phyloP scores from a whole-genome alignment of 306 rosid genomes.

The Vigna unguiculata region DNA sequence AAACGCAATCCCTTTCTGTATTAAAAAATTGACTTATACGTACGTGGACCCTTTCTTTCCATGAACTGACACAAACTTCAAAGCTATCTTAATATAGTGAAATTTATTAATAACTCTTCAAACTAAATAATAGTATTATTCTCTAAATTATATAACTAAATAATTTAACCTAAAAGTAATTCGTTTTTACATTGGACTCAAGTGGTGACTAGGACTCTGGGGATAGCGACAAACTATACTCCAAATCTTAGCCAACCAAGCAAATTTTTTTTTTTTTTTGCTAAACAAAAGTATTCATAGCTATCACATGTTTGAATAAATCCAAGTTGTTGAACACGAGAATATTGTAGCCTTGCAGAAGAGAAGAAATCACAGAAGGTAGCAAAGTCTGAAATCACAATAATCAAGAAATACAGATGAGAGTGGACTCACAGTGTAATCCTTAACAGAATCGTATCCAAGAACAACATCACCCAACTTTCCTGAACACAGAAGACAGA shows the following conservation, averaged over 20 bases:
- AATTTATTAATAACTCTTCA: not conserved
- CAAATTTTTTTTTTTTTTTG: too few species aligned
- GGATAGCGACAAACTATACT: not conserved
- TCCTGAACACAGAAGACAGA: conserved; percentile 54
- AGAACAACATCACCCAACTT: conserved; percentile 79
- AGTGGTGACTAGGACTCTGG: too few species aligned
- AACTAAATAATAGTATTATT: too few species aligned
- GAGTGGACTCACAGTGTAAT: conserved; percentile 51
- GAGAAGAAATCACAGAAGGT: not conserved
- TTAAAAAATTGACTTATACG: not conserved
- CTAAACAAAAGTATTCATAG: conserved; percentile 1
- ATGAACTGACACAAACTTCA: conserved; percentile 15
- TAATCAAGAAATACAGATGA: not conserved
- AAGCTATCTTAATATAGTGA: not conserved
- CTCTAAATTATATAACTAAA: not conserved
- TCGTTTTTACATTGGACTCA: too few species aligned
- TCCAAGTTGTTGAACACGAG: conserved; percentile 23
- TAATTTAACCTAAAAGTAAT: not conserved
- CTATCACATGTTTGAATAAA: conserved; percentile 37
- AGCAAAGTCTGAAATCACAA: conserved; percentile 7
- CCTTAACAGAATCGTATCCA: conserved; percentile 73
- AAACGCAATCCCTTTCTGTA: not conserved
- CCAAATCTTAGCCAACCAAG: conserved; percentile 10
- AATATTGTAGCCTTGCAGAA: not conserved
- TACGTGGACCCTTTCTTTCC: conserved; percentile 9